phyloP scores from a whole-genome alignment of 2,329 filamentous ascomycete genomes.

The Tympanopsis confertula region DNA sequence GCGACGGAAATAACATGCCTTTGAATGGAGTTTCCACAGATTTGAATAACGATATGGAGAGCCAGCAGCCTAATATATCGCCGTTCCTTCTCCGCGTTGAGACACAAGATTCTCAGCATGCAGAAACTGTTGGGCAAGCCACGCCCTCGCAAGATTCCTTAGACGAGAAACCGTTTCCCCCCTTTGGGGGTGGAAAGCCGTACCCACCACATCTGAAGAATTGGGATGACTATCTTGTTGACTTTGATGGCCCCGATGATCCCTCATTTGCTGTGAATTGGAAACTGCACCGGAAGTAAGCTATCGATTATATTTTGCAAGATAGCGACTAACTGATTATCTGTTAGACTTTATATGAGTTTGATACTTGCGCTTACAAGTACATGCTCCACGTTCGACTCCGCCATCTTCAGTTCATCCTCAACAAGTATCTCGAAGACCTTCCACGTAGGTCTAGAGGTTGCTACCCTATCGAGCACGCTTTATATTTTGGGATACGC shows the following conservation, averaged over 20 bases:
- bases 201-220: slow-evolving; percentile 39
- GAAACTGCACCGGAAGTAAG: slow-evolving; percentile 44
- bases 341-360: slow-evolving; percentile 26
- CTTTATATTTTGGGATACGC: slow-evolving; percentile 35
- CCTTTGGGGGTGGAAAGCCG: slow-evolving; percentile 37
- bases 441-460: slow-evolving; percentile 28
- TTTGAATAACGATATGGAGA: too few relatives aligned
- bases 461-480: slow-evolving; percentile 27
- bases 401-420: slow-evolving; percentile 35
- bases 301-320: slow-evolving; percentile 22
- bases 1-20: too few relatives aligned
- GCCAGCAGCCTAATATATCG: too few relatives aligned
- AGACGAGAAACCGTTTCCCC: slow-evolving; percentile 35
- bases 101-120: too few relatives aligned
- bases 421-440: slow-evolving; percentile 24
- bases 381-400: slow-evolving; percentile 34
- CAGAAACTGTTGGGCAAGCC: too few relatives aligned
- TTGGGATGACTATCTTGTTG: slow-evolving; percentile 42
- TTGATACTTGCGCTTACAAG: slow-evolving; percentile 38
- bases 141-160: too few relatives aligned
- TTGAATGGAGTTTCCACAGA: too few relatives aligned
- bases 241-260: slow-evolving; percentile 50
- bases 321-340: slow-evolving; percentile 7
- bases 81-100: too few relatives aligned
- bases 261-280: slow-evolving; percentile 56